Conservation (phyloP, 1,139 yeast species). For the Scheffersomyces insectosa region DNA sequence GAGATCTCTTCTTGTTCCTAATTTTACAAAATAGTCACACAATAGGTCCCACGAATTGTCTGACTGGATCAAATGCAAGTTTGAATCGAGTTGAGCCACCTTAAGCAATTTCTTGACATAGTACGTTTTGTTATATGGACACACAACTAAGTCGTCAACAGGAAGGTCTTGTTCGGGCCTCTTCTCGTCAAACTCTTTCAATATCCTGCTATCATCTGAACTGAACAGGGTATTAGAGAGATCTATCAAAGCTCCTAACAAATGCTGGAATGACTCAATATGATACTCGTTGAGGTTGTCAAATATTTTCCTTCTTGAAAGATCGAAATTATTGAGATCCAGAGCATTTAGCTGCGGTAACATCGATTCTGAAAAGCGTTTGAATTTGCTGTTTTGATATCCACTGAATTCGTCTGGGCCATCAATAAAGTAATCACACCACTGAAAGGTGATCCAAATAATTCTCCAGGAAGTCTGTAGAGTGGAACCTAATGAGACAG, state of each 20-base stretch:
- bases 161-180: neutral
- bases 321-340: slow-evolving; percentile 57
- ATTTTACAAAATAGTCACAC: slow-evolving; percentile 41
- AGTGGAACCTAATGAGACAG: slow-evolving; percentile 75
- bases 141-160: slow-evolving; percentile 15
- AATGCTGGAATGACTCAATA: slow-evolving; percentile 44
- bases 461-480: slow-evolving; percentile 69
- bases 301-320: slow-evolving; percentile 56
- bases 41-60: slow-evolving; percentile 49
- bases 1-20: slow-evolving; percentile 37
- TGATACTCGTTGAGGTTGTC: slow-evolving; percentile 63
- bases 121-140: slow-evolving; percentile 45
- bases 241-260: slow-evolving; percentile 46
- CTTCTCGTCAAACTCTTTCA: neutral
- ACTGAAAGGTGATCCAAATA: slow-evolving; percentile 68
- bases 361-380: slow-evolving; percentile 19
- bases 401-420: slow-evolving; percentile 56
- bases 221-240: slow-evolving; percentile 34
- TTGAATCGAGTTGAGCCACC: slow-evolving; percentile 50
- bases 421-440: slow-evolving; percentile 65
- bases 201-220: slow-evolving; percentile 1
- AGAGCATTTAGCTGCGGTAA: slow-evolving; percentile 29
- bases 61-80: slow-evolving; percentile 44
- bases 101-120: slow-evolving; percentile 42
- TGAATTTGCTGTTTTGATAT: slow-evolving; percentile 17